phyloP scores from a whole-genome alignment of 805 yeast species.

The Saccharomycodes ludwigii region DNA sequence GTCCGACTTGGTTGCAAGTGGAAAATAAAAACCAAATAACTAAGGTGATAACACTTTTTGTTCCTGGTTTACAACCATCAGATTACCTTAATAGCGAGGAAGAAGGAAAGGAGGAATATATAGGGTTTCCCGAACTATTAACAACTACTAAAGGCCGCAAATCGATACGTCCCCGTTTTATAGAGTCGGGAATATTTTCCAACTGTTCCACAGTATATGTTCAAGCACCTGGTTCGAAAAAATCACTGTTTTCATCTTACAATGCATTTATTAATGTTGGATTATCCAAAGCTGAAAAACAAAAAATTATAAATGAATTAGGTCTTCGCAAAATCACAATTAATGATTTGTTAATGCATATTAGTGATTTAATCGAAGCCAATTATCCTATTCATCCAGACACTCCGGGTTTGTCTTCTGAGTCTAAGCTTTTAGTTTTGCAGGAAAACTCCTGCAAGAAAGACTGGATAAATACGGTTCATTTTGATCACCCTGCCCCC shows the following conservation, averaged over 20 bases:
- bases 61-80: conserved; percentile 48
- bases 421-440: no score
- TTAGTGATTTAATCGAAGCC: conserved; percentile 35
- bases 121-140: no score
- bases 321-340: conserved; percentile 28
- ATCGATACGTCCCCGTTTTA: no score
- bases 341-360: conserved; percentile 39
- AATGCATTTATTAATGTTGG: conserved; percentile 46
- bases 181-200: no score
- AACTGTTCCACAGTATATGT: no score
- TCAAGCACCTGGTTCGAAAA: conserved; percentile 61
- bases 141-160: no score
- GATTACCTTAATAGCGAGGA: conserved; percentile 39
- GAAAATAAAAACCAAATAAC: conserved; percentile 34
- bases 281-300: conserved; percentile 43
- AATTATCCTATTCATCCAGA: conserved; percentile 52
- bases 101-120: no score
- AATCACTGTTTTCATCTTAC: conserved; percentile 39
- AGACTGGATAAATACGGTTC: conserved; percentile 44
- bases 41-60: conserved; percentile 45
- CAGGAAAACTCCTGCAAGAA: conserved; percentile 8
- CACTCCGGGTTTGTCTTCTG: conserved; percentile 13
- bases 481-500: conserved; percentile 44
- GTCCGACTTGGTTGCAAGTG: conserved; percentile 39
- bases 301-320: conserved; percentile 21